Percentiles rank a stretch among this genome's conserved stretches.
Conservation (phyloP, 2,329 filamentous ascomycete species). For the Alternaria arborescens region DNA sequence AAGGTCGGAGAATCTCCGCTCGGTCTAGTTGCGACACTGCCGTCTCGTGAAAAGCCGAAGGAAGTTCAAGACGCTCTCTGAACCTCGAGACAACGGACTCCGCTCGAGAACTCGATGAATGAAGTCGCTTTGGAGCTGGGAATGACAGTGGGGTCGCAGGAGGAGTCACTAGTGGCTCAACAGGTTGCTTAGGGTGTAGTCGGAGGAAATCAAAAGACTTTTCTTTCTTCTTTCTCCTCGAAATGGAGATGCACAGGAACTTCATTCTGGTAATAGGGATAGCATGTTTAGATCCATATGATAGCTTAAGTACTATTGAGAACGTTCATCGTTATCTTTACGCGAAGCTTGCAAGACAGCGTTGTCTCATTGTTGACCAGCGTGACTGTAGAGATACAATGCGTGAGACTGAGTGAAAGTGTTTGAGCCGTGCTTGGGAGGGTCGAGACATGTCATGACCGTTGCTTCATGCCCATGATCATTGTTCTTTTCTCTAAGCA, state of each 20-base stretch:
- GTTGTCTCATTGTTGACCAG: not conserved
- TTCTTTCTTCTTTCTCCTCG: not conserved
- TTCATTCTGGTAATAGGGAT: not conserved
- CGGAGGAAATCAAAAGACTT: not conserved
- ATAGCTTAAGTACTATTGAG: not conserved
- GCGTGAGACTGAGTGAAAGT: not conserved
- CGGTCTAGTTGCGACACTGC: not conserved
- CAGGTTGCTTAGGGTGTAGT: not conserved
- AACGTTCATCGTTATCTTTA: not conserved
- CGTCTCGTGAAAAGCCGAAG: not conserved
- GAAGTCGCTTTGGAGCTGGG: not conserved
- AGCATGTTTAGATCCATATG: not conserved
- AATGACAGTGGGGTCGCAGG: not conserved
- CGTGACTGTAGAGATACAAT: not conserved
- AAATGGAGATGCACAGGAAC: not conserved
- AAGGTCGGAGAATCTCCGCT: not conserved
- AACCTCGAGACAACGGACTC: not conserved
- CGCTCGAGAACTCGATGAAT: not conserved
- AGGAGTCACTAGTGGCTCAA: not conserved
- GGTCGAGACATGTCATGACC: not conserved
- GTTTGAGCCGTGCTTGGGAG: not conserved
- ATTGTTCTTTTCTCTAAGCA: not conserved
- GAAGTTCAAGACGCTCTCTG: not conserved
- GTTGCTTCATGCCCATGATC: not conserved
- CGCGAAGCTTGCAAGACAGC: not conserved